Evolutionary conservation across 1,284 basidiomycete genomes (phyloP).

Genomic region (Cryptococcus deneoformans): DNA sequence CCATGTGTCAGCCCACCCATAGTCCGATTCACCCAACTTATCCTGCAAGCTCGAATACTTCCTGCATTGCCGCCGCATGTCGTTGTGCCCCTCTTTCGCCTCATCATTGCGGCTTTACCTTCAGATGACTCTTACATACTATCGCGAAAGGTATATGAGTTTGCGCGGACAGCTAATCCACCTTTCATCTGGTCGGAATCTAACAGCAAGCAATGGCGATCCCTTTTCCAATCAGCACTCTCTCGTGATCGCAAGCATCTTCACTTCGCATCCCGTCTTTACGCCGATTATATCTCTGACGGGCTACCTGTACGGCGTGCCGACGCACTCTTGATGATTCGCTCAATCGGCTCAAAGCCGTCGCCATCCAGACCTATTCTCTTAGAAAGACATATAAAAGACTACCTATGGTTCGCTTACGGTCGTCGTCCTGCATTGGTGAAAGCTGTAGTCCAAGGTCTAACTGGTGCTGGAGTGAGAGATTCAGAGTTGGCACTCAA

Average conservation of each 20-base stretch:
- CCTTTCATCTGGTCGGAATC: conserved; percentile 16
- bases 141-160: conserved; percentile 20
- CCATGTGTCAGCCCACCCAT: conserved; percentile 8
- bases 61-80: conserved; percentile 4
- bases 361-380: conserved; percentile 27
- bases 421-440: conserved; percentile 14
- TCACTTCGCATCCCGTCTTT: conserved; percentile 39
- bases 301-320: conserved; percentile 15
- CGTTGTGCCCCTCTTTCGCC: conserved; percentile 12
- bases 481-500: conserved; percentile 30
- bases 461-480: conserved; percentile 6
- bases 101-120: conserved; percentile 6
- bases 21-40: conserved; percentile 6
- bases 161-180: conserved; percentile 9
- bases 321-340: conserved; percentile 27
- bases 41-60: conserved; percentile 8
- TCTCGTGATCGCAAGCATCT: conserved; percentile 12
- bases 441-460: conserved; percentile 24
- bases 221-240: conserved; percentile 20
- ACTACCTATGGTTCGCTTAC: conserved; percentile 27
- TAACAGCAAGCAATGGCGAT: conserved; percentile 16
- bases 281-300: conserved; percentile 36
- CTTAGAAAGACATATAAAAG: conserved; percentile 41
- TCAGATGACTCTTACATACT: conserved; percentile 17
- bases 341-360: conserved; percentile 15